Base-by-base conservation (phyloP, 202 grass and related monocot species). In the Eragrostis tef region DNA sequence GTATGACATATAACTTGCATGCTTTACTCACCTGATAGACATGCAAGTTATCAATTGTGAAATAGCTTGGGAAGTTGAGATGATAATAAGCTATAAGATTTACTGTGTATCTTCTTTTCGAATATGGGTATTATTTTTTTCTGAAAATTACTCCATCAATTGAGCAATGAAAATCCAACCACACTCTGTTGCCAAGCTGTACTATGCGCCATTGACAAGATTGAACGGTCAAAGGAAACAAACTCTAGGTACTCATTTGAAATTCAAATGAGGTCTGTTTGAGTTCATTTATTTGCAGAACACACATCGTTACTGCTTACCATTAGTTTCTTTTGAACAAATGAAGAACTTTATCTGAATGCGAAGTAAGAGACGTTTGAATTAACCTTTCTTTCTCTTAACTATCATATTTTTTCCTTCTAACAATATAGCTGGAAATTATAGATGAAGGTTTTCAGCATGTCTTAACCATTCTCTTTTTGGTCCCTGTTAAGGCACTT, bases 401-500 rank as follows among this genome's bases (percentile, higher is more conserved):
- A 26, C 13, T 61, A 61, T 4, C 62, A 41, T 87, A 29, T 72
- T 24, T 15, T 17, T 26, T n/a, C n/a, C 48, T 72, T 67, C 56
- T 15, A 73, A 46, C 79, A 58, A 47, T 67, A 74, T 12, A 39
- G 67, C 45, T 77, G 51, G n/a, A 47, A 64, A 87, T 54, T 24
- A 48, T 59, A 80, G 27, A 45, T 24, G 42, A 81, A 85, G 20
- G 15, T 80, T 87, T 82, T 70, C 48, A 80, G n/a, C 24, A 59
- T 84, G 41, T n/a, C 5, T 53, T 82, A 68, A 81, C 52, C n/a
- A 26, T 68, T 79, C 71, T n/a, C n/a, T 12, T 77, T 31, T 83
- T 72, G 11, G 77, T 64, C 49, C 64, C 74, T 53, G 59, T 86
- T 84, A 82, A 98, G 96, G 96, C 96, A 78, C 70, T 99, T 79